A percentile compares a stretch with the other conserved stretches of the same genome.
Conservation (phyloP, 108 stramenopile genomes). For the Cyclotella atomus region DNA sequence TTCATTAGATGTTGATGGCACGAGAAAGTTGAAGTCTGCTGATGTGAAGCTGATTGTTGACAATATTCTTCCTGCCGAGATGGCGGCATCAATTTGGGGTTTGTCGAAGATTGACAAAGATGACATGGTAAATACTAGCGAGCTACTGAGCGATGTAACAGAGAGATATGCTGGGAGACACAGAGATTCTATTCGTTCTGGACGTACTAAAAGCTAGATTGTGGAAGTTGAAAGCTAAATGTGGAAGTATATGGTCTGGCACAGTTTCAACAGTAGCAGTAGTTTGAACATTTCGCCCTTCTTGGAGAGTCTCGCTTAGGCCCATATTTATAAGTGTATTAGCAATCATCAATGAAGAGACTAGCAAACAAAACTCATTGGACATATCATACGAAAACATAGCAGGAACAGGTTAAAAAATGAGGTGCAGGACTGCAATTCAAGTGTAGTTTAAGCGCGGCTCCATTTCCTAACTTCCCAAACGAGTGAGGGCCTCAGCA, state of each 20-base stretch:
- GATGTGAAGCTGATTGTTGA: not conserved
- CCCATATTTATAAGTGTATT: too few relatives aligned
- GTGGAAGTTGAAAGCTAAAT: too few relatives aligned
- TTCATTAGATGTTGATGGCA: not conserved
- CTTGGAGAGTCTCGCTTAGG: too few relatives aligned
- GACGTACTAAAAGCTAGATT: not conserved
- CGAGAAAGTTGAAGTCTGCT: not conserved
- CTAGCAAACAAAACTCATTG: too few relatives aligned
- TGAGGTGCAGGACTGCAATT: too few relatives aligned
- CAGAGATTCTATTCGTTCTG: not conserved
- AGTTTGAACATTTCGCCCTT: too few relatives aligned
- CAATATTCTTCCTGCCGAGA: not conserved
- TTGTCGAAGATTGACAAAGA: not conserved
- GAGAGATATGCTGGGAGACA: not conserved
- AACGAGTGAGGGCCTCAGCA: constrained; percentile 19
- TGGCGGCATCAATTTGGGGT: not conserved
- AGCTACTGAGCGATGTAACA: not conserved
- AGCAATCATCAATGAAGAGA: too few relatives aligned
- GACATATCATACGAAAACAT: too few relatives aligned
- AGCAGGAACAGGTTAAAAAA: too few relatives aligned
- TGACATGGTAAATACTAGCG: constrained; percentile 2
- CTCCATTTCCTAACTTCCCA: constrained; percentile 22
- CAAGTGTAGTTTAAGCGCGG: too few relatives aligned
- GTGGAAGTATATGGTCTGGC: too few relatives aligned
- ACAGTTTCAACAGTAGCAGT: too few relatives aligned